Conservation (phyloP, 202 grass and related monocot genomes). For the Zizania palustris region DNA sequence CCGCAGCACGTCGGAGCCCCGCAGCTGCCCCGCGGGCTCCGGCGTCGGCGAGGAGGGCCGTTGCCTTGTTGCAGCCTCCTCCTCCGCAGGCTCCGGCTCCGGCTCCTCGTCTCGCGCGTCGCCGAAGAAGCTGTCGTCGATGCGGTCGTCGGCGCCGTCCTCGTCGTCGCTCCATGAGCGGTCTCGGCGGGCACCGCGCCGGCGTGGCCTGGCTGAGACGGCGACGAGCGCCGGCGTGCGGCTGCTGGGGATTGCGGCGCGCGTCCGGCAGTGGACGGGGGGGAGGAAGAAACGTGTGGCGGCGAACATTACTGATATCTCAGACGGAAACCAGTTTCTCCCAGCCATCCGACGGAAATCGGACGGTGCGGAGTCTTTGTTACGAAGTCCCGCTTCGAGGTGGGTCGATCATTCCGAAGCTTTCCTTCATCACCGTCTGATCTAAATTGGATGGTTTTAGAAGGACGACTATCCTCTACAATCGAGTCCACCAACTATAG, state of each 20-base stretch:
- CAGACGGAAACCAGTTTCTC: no score
- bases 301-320: constrained; percentile 25
- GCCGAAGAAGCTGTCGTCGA: constrained; percentile 48
- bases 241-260: background rate
- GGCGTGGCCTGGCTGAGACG: constrained; percentile 30
- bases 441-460: no score
- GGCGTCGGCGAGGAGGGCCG: background rate
- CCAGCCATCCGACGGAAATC: no score
- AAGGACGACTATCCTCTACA: no score
- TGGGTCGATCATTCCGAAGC: no score
- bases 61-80: background rate
- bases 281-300: constrained; percentile 41
- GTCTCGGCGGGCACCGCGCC: constrained; percentile 1
- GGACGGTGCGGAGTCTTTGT: no score
- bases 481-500: no score
- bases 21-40: constrained; percentile 31
- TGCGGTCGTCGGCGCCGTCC: constrained; percentile 15
- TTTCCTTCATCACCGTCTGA: no score
- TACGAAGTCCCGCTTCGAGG: no score
- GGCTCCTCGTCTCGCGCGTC: background rate
- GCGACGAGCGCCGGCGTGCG: background rate
- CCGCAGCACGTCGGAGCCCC: constrained; percentile 60
- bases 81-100: constrained; percentile 6
- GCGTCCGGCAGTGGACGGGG: background rate
- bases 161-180: constrained; percentile 36